Evolutionary conservation across 176 grass and related monocot species (phyloP).

Genomic region (Oryza meyeriana): DNA sequence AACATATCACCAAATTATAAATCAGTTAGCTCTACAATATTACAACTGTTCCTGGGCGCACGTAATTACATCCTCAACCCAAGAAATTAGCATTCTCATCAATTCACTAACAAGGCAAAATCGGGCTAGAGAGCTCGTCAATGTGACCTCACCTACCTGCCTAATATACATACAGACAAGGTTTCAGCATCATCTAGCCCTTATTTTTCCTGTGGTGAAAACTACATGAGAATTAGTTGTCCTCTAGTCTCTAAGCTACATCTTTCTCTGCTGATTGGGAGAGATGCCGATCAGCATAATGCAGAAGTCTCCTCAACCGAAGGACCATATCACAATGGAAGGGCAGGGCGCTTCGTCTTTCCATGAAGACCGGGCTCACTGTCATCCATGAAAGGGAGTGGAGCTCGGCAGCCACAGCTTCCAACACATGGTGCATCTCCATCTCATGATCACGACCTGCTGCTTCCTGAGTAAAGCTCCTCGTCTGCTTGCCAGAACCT

Average conservation of each 20-base stretch:
- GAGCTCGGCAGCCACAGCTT: slow-evolving; percentile 73
- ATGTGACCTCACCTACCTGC: slow-evolving; percentile 23
- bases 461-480: slow-evolving; percentile 42
- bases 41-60: not conserved
- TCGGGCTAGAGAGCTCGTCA: slow-evolving; percentile 23
- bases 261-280: slow-evolving; percentile 44
- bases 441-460: too few relatives aligned
- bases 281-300: slow-evolving; percentile 82
- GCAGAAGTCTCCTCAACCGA: slow-evolving; percentile 80
- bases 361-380: slow-evolving; percentile 65
- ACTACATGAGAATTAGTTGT: slow-evolving; percentile 24
- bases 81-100: slow-evolving; percentile 11
- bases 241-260: slow-evolving; percentile 55
- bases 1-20: not conserved
- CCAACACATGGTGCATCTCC: too few relatives aligned
- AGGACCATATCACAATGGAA: slow-evolving; percentile 89
- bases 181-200: slow-evolving; percentile 29
- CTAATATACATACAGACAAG: slow-evolving; percentile 4
- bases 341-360: slow-evolving; percentile 71
- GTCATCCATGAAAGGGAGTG: slow-evolving; percentile 94
- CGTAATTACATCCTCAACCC: slow-evolving; percentile 42
- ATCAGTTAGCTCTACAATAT: not conserved
- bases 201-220: slow-evolving; percentile 39
- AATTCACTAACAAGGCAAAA: slow-evolving; percentile 14
- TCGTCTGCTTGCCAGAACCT: slow-evolving; percentile 47